Evolutionary conservation across 495 filamentous ascomycete genomes (phyloP).

Genomic region (Talaromyces trachyspermus): DNA sequence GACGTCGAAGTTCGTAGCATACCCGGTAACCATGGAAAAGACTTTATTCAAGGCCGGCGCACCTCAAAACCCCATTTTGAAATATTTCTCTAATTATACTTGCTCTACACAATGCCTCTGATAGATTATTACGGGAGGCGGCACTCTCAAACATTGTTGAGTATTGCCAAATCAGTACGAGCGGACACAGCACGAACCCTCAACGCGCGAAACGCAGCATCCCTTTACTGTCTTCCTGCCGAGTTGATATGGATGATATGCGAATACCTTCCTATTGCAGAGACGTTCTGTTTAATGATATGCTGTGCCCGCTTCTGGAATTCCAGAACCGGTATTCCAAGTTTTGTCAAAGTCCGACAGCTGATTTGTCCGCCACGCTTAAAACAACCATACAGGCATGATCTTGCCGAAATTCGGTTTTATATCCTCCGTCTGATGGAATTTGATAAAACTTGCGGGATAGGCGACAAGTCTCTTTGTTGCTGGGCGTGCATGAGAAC

Average conservation of each 20-base stretch:
- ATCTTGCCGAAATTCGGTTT: conserved; percentile 10
- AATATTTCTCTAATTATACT: too few species aligned
- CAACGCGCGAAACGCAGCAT: background rate
- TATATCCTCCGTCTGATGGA: conserved; percentile 11
- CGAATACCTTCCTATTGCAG: conserved; percentile 13
- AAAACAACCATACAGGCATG: conserved; percentile 10
- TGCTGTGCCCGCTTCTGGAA: conserved; percentile 11
- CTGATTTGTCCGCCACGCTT: background rate
- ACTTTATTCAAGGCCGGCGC: too few species aligned
- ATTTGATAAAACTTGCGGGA: conserved; percentile 13
- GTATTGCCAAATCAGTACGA: conserved; percentile 4
- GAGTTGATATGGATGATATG: background rate
- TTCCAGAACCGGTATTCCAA: conserved; percentile 3
- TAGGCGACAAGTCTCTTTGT: conserved; percentile 16
- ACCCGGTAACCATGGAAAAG: too few species aligned
- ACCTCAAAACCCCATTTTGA: too few species aligned
- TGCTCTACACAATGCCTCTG: too few species aligned
- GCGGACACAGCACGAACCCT: too few species aligned
- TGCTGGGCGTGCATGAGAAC: conserved; percentile 7
- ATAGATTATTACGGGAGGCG: too few species aligned
- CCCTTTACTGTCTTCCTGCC: conserved; percentile 1
- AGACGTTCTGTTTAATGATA: conserved; percentile 26
- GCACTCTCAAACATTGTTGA: too few species aligned
- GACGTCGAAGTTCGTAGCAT: too few species aligned
- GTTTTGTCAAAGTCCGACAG: conserved; percentile 1